Percentiles rank a stretch among this genome's conserved stretches.
Evolutionary conservation across 345 rosid genomes (phyloP).

Genomic region (Camelina neglecta): DNA sequence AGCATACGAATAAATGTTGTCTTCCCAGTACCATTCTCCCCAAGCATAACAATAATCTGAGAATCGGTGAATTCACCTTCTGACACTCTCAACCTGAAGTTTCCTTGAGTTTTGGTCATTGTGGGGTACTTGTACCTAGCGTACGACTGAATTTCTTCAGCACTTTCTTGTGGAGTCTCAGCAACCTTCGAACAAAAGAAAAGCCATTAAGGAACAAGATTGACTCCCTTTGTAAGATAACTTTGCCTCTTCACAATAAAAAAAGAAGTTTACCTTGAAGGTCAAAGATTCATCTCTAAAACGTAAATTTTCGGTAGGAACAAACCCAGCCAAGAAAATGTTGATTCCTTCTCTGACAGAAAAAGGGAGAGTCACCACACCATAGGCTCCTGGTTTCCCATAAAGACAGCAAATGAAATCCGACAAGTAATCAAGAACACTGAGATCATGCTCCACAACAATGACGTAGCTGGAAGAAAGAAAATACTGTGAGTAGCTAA

Average conservation of each 20-base stretch:
- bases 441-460: conserved; percentile 99
- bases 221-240: neutral
- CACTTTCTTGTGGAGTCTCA: conserved; percentile 94
- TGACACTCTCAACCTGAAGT: conserved; percentile 69
- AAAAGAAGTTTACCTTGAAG: conserved; percentile 66
- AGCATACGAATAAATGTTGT: conserved; percentile 98
- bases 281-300: conserved; percentile 94
- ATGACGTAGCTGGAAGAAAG: conserved; percentile 78
- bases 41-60: conserved; percentile 95
- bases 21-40: conserved; percentile 99
- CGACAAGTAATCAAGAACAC: conserved; percentile 94
- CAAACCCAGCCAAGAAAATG: conserved; percentile 96
- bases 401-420: conserved; percentile 97
- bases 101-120: conserved; percentile 89
- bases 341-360: conserved; percentile 98
- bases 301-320: conserved; percentile 90
- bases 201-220: conserved; percentile 17
- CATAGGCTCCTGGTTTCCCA: conserved; percentile 99
- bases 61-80: conserved; percentile 99
- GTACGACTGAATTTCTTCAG: conserved; percentile 91
- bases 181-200: conserved; percentile 67
- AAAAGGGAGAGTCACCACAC: conserved; percentile 97
- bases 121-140: conserved; percentile 94
- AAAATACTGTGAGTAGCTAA: neutral
- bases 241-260: conserved; percentile 2